A percentile compares a stretch with the other conserved stretches of the same genome.
phyloP scores from a whole-genome alignment of 2,329 filamentous ascomycete species.

The Rhynchosporium agropyri region DNA sequence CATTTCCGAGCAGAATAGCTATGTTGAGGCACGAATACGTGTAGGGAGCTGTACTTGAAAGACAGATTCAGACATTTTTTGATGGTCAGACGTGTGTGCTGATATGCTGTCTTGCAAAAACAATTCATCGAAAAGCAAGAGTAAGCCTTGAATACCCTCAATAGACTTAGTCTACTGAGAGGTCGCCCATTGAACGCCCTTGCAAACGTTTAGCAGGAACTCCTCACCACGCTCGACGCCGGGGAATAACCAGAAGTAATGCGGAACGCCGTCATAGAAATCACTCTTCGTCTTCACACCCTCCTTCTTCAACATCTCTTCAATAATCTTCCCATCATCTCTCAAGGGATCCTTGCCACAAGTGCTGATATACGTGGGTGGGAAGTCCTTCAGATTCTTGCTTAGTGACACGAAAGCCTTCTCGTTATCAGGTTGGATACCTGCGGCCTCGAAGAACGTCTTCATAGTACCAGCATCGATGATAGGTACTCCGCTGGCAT shows the following conservation, averaged over 20 bases:
- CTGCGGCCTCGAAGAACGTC: slow-evolving; percentile 30
- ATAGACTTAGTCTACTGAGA: slow-evolving; percentile 9
- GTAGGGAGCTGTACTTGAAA: too few relatives aligned
- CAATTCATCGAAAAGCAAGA: neutral
- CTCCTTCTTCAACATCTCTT: slow-evolving; percentile 36
- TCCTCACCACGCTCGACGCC: slow-evolving; percentile 26
- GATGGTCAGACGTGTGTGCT: too few relatives aligned
- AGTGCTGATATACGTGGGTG: slow-evolving; percentile 32
- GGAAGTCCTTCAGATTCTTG: slow-evolving; percentile 28
- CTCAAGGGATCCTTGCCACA: slow-evolving; percentile 40
- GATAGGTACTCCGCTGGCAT: slow-evolving; percentile 29
- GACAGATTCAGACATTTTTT: too few relatives aligned
- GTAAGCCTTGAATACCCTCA: neutral
- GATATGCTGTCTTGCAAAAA: too few relatives aligned
- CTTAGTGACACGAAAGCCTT: slow-evolving; percentile 27
- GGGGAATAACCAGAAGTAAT: slow-evolving; percentile 42
- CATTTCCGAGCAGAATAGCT: too few relatives aligned
- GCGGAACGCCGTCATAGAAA: slow-evolving; percentile 40
- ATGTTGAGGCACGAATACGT: too few relatives aligned
- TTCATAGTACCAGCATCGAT: slow-evolving; percentile 31
- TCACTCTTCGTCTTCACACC: slow-evolving; percentile 38
- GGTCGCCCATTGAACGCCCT: slow-evolving; percentile 24
- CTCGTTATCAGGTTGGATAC: slow-evolving; percentile 24
- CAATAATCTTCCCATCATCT: slow-evolving; percentile 41
- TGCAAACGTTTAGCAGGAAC: slow-evolving; percentile 31